A percentile compares a stretch with the other conserved stretches of the same genome.
Evolutionary conservation across 805 yeast species (phyloP).

Genomic region (Candida tibetensis): DNA sequence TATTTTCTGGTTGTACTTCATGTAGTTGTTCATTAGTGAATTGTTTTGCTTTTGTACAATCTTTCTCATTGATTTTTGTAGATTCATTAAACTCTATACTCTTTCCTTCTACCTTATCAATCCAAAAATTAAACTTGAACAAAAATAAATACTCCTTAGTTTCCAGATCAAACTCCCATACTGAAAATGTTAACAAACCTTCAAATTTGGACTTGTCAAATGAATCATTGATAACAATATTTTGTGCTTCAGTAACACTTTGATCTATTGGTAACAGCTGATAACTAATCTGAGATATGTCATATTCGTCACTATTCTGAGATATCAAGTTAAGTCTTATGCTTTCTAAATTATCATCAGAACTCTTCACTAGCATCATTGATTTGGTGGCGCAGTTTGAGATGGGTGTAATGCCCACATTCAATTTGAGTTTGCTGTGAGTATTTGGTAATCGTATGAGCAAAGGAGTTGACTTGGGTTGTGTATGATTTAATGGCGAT

Average conservation of each 20-base stretch:
- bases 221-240: slow-evolving; percentile 27
- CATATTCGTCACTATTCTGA: slow-evolving; percentile 12
- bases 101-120: slow-evolving; percentile 11
- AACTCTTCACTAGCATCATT: slow-evolving; percentile 33
- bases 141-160: slow-evolving; percentile 14
- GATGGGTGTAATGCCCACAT: slow-evolving; percentile 20
- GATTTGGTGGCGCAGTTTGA: slow-evolving; percentile 12
- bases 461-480: slow-evolving; percentile 23
- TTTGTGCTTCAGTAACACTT: slow-evolving; percentile 15
- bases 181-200: slow-evolving; percentile 19
- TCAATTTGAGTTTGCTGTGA: slow-evolving; percentile 26
- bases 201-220: slow-evolving; percentile 15
- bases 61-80: background rate
- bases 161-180: slow-evolving; percentile 23
- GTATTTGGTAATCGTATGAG: slow-evolving; percentile 25
- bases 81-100: background rate
- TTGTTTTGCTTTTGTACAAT: background rate
- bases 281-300: slow-evolving; percentile 30
- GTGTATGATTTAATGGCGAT: slow-evolving; percentile 12
- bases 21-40: background rate
- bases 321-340: slow-evolving; percentile 11
- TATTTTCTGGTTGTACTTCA: background rate
- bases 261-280: slow-evolving; percentile 25
- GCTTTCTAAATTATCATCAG: slow-evolving; percentile 13
- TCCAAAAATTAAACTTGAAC: slow-evolving; percentile 28